phyloP scores from a whole-genome alignment of 78 protist genomes.

The Protostelium mycophagum region DNA sequence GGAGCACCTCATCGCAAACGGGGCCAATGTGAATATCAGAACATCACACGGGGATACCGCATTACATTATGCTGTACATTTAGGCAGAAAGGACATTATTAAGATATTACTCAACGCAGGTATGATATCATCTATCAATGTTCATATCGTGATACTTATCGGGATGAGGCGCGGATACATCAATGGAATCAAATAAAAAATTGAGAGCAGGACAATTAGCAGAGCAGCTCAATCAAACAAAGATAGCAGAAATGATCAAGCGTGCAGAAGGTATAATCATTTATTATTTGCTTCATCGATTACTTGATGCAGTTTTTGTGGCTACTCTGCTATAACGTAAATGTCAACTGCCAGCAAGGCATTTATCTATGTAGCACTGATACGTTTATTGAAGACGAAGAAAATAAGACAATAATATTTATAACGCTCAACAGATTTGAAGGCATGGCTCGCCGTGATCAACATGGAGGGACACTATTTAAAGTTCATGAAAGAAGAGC shows the following conservation, averaged over 20 bases:
- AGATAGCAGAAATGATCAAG: background rate
- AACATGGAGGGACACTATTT: background rate
- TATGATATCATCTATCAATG: background rate
- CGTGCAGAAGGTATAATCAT: background rate
- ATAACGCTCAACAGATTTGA: background rate
- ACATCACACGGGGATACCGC: slow-evolving; percentile 42
- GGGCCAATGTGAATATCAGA: slow-evolving; percentile 48
- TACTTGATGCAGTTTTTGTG: too few relatives aligned
- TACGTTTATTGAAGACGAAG: background rate
- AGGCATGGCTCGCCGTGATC: background rate
- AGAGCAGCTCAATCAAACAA: background rate
- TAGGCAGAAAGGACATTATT: slow-evolving; percentile 57
- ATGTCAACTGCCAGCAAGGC: too few relatives aligned
- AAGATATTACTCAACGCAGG: slow-evolving; percentile 41
- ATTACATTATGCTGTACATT: slow-evolving; percentile 58
- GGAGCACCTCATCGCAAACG: slow-evolving; percentile 20
- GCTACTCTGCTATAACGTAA: too few relatives aligned
- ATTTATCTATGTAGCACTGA: too few relatives aligned
- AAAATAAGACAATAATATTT: too few relatives aligned
- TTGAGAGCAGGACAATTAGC: background rate
- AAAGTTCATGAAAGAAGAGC: background rate
- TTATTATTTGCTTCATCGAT: too few relatives aligned
- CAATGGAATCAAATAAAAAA: background rate
- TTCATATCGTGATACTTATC: background rate
- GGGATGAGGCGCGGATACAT: background rate